Percentiles rank a stretch among this genome's conserved stretches.
Evolutionary conservation across 2,329 filamentous ascomycete genomes (phyloP).

Genomic region (Paracamarosporium sp.): DNA sequence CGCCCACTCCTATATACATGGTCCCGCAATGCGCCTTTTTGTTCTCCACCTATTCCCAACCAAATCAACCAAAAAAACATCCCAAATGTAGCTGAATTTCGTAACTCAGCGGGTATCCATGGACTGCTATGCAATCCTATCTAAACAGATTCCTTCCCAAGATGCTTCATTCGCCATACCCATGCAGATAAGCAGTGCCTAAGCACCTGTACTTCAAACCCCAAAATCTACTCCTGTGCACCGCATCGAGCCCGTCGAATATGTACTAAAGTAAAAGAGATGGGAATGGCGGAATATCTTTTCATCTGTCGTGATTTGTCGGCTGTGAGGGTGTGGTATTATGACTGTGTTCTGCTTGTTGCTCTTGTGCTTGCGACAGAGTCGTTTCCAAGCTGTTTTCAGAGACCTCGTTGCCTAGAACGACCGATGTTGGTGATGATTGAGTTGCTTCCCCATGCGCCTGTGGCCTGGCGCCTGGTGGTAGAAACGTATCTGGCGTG

Average conservation of each 20-base stretch:
- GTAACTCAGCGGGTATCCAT: conserved; percentile 38
- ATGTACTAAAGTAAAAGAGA: conserved; percentile 22
- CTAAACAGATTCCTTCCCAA: conserved; percentile 17
- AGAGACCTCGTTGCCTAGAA: conserved; percentile 23
- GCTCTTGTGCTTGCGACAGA: conserved; percentile 2
- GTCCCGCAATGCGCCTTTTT: conserved; percentile 1
- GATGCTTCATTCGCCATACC: conserved; percentile 27
- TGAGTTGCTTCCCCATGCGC: background rate
- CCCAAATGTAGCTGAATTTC: conserved; percentile 23
- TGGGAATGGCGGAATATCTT: background rate
- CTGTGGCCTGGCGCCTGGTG: conserved; percentile 17
- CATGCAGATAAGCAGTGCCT: conserved; percentile 27
- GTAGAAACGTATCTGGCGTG: conserved; percentile 27
- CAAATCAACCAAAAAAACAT: conserved; percentile 13
- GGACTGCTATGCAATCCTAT: conserved; percentile 17
- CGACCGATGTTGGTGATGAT: conserved; percentile 8
- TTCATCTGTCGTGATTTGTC: conserved; percentile 41
- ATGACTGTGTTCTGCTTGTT: background rate
- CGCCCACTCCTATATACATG: background rate
- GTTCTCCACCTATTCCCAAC: conserved; percentile 4
- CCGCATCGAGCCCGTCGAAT: conserved; percentile 24
- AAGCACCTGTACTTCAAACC: background rate
- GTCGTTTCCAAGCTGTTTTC: background rate
- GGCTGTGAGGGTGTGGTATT: conserved; percentile 14
- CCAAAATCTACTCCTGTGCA: conserved; percentile 6